A percentile compares a stretch with the other conserved stretches of the same genome.
phyloP scores from a whole-genome alignment of 345 rosid genomes.

The Raphanus raphanistrum region DNA sequence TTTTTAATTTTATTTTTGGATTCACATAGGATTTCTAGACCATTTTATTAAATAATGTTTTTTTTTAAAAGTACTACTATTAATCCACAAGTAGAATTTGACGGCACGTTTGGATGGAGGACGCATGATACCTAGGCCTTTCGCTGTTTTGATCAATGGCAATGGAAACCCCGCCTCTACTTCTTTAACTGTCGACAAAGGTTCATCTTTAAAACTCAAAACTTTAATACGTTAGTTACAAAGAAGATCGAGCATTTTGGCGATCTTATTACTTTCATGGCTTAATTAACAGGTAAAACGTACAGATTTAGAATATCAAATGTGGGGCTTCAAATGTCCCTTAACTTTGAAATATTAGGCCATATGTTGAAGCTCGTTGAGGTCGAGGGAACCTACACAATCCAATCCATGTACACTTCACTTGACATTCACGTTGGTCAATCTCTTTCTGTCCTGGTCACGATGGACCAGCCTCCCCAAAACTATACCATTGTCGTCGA shows the following conservation, averaged over 20 bases:
- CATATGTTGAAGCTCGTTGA: conserved; percentile 80
- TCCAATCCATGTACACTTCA: conserved; percentile 58
- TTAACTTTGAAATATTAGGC: conserved; percentile 71
- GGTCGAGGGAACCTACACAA: conserved; percentile 88
- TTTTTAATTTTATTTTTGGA: background rate
- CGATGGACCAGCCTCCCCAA: conserved; percentile 64
- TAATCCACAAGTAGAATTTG: conserved; percentile 42
- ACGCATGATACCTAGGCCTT: conserved; percentile 53
- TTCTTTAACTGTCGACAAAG: conserved; percentile 58
- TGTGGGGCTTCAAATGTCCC: conserved; percentile 63
- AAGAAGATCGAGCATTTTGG: background rate
- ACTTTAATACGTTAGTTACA: background rate
- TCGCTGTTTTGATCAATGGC: conserved; percentile 67
- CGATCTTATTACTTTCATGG: conserved; percentile 5
- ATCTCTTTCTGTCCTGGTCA: conserved; percentile 77
- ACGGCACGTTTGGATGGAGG: conserved; percentile 55
- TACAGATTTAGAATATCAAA: conserved; percentile 77
- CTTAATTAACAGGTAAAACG: conserved; percentile 49
- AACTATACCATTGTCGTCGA: conserved; percentile 63
- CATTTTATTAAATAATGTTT: background rate
- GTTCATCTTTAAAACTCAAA: conserved; percentile 9
- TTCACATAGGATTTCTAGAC: background rate
- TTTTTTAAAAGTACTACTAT: background rate
- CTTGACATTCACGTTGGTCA: conserved; percentile 88
- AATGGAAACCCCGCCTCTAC: conserved; percentile 47